Evolutionary conservation across 371 early-diverging fungal species (phyloP).

Genomic region (Mucor irregularis): DNA sequence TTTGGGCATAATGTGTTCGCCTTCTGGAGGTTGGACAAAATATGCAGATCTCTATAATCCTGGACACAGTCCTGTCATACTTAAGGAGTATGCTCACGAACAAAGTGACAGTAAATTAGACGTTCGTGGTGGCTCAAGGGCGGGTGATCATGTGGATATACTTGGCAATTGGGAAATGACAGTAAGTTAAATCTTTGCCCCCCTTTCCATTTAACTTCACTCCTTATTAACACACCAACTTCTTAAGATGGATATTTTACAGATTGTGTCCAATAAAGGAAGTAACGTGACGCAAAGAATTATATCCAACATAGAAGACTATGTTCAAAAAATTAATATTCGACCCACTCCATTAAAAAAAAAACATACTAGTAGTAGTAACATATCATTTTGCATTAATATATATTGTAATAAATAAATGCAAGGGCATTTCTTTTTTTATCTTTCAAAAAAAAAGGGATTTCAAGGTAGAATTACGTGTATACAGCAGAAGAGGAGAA

Average conservation of each 20-base stretch:
- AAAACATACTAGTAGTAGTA: background rate
- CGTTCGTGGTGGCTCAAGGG: slow-evolving; percentile 81
- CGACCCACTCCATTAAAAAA: background rate
- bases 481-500: too few relatives aligned
- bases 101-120: slow-evolving; percentile 58
- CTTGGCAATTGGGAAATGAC: slow-evolving; percentile 60
- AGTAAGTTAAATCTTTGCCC: slow-evolving; percentile 26
- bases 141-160: slow-evolving; percentile 91
- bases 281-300: slow-evolving; percentile 43
- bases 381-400: too few relatives aligned
- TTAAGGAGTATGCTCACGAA: slow-evolving; percentile 78
- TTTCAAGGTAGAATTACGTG: too few relatives aligned
- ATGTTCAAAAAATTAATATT: slow-evolving; percentile 31
- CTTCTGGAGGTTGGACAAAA: slow-evolving; percentile 83
- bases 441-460: too few relatives aligned
- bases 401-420: too few relatives aligned
- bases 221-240: background rate
- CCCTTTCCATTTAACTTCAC: background rate
- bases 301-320: slow-evolving; percentile 40
- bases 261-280: slow-evolving; percentile 39
- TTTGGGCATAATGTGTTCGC: slow-evolving; percentile 88
- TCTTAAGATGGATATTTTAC: slow-evolving; percentile 38
- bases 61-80: slow-evolving; percentile 68
- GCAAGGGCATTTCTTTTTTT: too few relatives aligned
- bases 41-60: slow-evolving; percentile 80